Evolutionary conservation across 78 protist genomes (phyloP).

Genomic region (Emiliania huxleyi): DNA sequence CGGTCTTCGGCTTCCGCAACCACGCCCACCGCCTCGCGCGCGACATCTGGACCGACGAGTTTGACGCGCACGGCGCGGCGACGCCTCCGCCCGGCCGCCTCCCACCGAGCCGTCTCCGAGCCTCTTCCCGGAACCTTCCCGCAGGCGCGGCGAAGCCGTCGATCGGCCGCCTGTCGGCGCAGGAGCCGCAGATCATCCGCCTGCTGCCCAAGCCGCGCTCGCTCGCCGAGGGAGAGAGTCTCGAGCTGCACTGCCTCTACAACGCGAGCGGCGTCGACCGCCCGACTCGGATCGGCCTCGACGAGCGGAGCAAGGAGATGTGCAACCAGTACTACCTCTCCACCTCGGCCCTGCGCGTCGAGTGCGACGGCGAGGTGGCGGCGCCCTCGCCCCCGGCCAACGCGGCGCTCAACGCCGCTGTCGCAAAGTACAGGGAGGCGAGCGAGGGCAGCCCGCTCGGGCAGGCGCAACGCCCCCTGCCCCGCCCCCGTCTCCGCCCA

Average conservation of each 20-base stretch:
- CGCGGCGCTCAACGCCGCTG: background rate
- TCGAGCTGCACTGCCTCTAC: background rate
- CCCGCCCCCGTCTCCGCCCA: too few relatives aligned
- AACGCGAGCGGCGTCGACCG: background rate
- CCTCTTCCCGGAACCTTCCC: too few relatives aligned
- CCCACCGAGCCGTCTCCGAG: too few relatives aligned
- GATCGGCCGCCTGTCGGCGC: background rate
- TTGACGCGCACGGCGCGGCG: too few relatives aligned
- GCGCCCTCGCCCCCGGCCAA: background rate
- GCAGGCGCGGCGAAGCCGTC: background rate
- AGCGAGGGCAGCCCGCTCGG: background rate
- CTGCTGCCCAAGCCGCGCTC: background rate
- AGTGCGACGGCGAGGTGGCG: background rate
- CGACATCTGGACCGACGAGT: background rate
- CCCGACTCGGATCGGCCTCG: background rate
- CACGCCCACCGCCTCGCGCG: constrained; percentile 20
- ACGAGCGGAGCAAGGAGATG: background rate
- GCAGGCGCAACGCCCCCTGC: too few relatives aligned
- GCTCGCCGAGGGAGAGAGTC: background rate
- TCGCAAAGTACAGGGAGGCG: background rate
- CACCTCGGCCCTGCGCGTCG: background rate
- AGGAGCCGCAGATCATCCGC: background rate
- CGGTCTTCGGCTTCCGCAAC: background rate
- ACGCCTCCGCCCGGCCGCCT: too few relatives aligned
- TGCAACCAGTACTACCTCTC: background rate